Percentiles rank a stretch among this genome's conserved stretches.
Evolutionary conservation across 495 filamentous ascomycete genomes (phyloP).

Genomic region (Annulohypoxylon maeteangense): DNA sequence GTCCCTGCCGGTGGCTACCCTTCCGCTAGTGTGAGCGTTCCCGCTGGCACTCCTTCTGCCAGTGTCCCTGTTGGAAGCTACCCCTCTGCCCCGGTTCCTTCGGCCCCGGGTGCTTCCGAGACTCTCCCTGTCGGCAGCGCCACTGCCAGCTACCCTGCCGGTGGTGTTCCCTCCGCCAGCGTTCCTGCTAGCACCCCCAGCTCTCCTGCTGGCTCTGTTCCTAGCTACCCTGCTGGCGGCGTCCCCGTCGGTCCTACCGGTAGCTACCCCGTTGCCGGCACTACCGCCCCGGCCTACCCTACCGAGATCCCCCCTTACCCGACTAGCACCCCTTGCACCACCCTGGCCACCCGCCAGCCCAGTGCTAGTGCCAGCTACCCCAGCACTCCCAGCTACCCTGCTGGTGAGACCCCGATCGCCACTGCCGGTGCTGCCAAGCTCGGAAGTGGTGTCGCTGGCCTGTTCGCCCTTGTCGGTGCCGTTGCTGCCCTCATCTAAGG

Average conservation of each 20-base stretch:
- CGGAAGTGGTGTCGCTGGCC: constrained; percentile 41
- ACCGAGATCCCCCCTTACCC: constrained; percentile 31
- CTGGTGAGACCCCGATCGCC: constrained; percentile 29
- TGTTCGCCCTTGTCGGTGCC: constrained; percentile 40
- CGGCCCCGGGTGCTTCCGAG: constrained; percentile 8
- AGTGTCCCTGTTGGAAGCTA: constrained; percentile 18
- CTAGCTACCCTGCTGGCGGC: constrained; percentile 7
- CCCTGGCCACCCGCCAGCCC: constrained; percentile 38
- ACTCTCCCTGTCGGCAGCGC: constrained; percentile 8
- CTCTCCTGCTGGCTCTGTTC: not conserved
- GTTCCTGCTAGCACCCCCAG: not conserved
- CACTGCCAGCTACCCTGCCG: constrained; percentile 21
- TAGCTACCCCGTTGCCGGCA: constrained; percentile 20
- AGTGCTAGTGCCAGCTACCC: constrained; percentile 28
- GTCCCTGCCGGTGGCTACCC: constrained; percentile 19
- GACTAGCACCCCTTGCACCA: constrained; percentile 23
- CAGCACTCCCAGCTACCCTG: constrained; percentile 26
- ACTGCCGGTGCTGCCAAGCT: constrained; percentile 46
- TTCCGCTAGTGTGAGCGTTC: constrained; percentile 14
- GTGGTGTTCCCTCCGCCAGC: constrained; percentile 7
- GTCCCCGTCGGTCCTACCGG: constrained; percentile 23
- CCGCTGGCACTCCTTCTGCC: constrained; percentile 15
- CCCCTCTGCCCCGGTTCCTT: constrained; percentile 8
- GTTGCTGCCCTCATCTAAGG: constrained; percentile 41
- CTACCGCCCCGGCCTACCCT: constrained; percentile 25